Percentiles rank a stretch among this genome's conserved stretches.
These are phyloP conservation scores for Osmozyma mogii DNA, from an alignment of 805 yeast species.

Conservation along the genomic window DNA sequence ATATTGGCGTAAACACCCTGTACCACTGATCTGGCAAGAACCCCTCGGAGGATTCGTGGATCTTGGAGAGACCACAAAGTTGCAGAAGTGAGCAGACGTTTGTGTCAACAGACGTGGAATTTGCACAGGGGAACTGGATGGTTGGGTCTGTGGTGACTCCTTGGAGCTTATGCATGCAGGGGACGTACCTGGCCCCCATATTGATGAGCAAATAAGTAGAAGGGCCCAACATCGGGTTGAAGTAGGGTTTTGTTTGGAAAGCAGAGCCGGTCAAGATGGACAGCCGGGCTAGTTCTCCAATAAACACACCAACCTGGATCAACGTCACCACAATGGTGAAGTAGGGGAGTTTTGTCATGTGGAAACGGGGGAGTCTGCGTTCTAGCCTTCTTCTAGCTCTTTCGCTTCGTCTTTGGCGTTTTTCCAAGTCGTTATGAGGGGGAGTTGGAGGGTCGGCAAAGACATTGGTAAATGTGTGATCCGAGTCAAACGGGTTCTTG, in stretches of 20 bases:
- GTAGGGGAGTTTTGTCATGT: conserved; percentile 28
- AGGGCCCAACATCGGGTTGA: conserved; percentile 77
- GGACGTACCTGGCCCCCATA: conserved; percentile 64
- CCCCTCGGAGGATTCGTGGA: conserved; percentile 24
- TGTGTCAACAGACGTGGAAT: conserved; percentile 47
- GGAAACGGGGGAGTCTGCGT: conserved; percentile 11
- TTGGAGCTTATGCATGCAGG: conserved; percentile 54
- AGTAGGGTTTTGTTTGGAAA: conserved; percentile 60
- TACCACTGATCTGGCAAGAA: conserved; percentile 59
- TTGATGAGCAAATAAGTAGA: conserved; percentile 57
- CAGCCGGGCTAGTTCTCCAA: conserved; percentile 54
- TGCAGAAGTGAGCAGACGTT: conserved; percentile 50
- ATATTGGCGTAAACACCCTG: conserved; percentile 61
- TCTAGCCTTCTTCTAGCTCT: conserved; percentile 10
- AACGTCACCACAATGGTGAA: conserved; percentile 34
- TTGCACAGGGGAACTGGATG: conserved; percentile 57
- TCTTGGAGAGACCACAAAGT: conserved; percentile 54
- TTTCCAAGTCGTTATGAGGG: not conserved
- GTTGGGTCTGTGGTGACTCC: conserved; percentile 42
- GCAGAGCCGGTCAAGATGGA: conserved; percentile 53
- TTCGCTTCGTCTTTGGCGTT: conserved; percentile 3
- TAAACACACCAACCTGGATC: conserved; percentile 48
- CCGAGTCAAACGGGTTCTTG: too few relatives aligned
- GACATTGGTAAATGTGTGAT: too few relatives aligned
- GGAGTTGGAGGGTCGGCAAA: not conserved